Base-by-base conservation (phyloP, 2,329 filamentous ascomycete genomes). In the Colletotrichum coccodes region DNA sequence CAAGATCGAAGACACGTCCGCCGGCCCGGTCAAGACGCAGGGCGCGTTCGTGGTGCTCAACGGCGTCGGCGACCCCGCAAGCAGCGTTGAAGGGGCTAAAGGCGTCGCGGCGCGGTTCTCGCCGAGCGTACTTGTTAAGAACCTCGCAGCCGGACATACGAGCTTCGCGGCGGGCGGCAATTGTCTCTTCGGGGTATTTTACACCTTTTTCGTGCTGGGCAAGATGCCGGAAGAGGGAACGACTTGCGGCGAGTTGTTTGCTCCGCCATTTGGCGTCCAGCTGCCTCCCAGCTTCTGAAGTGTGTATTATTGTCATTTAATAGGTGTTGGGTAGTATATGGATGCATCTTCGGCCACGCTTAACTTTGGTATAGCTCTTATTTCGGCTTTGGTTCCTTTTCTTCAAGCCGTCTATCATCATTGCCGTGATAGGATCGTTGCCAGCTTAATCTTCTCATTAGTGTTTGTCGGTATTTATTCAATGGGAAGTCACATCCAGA, bases 131-230 rank as follows among this genome's bases (percentile, higher is more conserved):
- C 14, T 64, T 2, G 61, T 64, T 9, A 64, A 18, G 11, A 34
- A 21, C n/a, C 61, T 64, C n/a, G 61, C 61, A 18, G 32, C 61
- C 3, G 53, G 61, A 4, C 53, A 64, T 9, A 64, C 61, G 42
- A 64, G 61, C 44, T 64, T 64, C 28, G 21, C n/a, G 18, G 53
- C 61, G 28, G 18, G 18, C 21, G 36, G 23, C 3, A 59, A 59
- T 3, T 59, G 61, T 5, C 16, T 64, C 12, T 64, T 64, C 30
- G 54, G 46, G 2, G 21, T 60, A 11, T 60, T 60, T 14, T 60
- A 53, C 18, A 38, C 26, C 1, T 60, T 65, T 38, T 65, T 65
- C 23, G 54, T 60, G 21, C 7, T 53, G 1, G 53, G 62, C 7
- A 23, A 52, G 38, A 65, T 65, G 56, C 54, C 62, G 21, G 23